A percentile compares a stretch with the other conserved stretches of the same genome.
These are phyloP conservation scores for Kuraishia floccosa DNA, from an alignment of 805 yeast genomes.

Conservation along the genomic window DNA sequence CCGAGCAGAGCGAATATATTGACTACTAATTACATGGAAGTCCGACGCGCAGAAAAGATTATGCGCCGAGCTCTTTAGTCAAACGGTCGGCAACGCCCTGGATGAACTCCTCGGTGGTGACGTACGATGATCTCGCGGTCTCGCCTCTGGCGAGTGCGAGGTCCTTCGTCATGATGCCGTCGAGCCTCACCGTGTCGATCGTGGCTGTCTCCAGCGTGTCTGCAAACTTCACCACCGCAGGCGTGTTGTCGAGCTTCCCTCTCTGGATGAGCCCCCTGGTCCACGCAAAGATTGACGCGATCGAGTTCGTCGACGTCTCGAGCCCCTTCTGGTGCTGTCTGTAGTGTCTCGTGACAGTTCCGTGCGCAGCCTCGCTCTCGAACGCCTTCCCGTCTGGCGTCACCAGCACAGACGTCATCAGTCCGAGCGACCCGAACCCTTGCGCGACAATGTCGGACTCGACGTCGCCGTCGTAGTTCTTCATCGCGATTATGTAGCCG, in stretches of 20 bases:
- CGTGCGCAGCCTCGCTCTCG: constrained; percentile 82
- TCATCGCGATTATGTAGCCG: constrained; percentile 71
- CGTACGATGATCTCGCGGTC: constrained; percentile 49
- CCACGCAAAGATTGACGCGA: constrained; percentile 83
- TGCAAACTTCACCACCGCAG: constrained; percentile 60
- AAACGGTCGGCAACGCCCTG: constrained; percentile 52
- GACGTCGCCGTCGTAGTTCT: constrained; percentile 82
- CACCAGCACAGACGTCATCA: constrained; percentile 75
- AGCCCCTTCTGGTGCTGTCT: constrained; percentile 76
- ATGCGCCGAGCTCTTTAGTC: constrained; percentile 15
- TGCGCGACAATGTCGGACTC: constrained; percentile 81
- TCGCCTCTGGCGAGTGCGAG: constrained; percentile 64
- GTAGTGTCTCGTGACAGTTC: constrained; percentile 80
- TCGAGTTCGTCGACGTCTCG: constrained; percentile 77
- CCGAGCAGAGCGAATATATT: too few relatives aligned
- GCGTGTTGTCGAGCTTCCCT: constrained; percentile 65
- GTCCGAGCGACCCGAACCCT: constrained; percentile 76
- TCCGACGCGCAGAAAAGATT: too few relatives aligned
- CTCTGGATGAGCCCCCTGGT: constrained; percentile 75
- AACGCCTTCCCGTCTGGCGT: constrained; percentile 83
- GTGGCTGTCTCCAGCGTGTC: constrained; percentile 55
- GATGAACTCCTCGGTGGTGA: constrained; percentile 65
- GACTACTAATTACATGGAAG: too few relatives aligned
- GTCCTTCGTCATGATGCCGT: constrained; percentile 76
- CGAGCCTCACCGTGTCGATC: constrained; percentile 60